Base-by-base conservation (phyloP, 768 basidiomycete genomes). In the Porphyrellus cyaneotinctus region DNA sequence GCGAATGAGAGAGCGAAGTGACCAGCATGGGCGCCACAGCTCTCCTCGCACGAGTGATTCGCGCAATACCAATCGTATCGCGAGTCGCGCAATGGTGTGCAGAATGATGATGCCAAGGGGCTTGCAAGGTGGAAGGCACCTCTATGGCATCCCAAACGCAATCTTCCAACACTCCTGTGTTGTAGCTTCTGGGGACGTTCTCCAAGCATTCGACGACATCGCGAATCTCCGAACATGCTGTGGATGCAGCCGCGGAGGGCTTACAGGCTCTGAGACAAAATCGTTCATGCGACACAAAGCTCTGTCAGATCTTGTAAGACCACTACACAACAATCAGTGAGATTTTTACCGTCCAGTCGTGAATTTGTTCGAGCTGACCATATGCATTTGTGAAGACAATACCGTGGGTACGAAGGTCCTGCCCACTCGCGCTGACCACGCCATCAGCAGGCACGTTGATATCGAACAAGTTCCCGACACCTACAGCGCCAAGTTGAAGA, bases 241-340 rank as follows among this genome's bases (percentile, higher is more conserved):
- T 66, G 1, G 81, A 77, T 2, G 84, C 80, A 22, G 67, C 70
- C 1, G 72, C 73, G 32, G 67, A 68, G 23, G 79, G 77, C 50
- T 80, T 81, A 68, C 85, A 88, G 15, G 79, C 85, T 41, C 87
- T 81, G 72, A 88, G 79, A 72, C 87, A 91, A 71, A 88, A 91
- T 57, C 79, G 68, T 42, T 73, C 63, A 56, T 72, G 73, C 6
- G 79, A 75, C 50, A 89, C 74, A 61, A 85, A 87, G 68, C 84
- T 83, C 83, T 84, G 57, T 54, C 32, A 44, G 43, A 52, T 43
- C 33, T 24, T 23, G 54, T 61, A 18, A 58, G 55, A 58, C 44
- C n/a, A 42, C 36, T 47, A 36, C 23, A 33, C 36, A 31, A 53
- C 37, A 20, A 58, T 23, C 23, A 35, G 43, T 33, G 33, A 55